Evolutionary conservation across 2,329 filamentous ascomycete species (phyloP).

Genomic region (Domatiomyces globalis): DNA sequence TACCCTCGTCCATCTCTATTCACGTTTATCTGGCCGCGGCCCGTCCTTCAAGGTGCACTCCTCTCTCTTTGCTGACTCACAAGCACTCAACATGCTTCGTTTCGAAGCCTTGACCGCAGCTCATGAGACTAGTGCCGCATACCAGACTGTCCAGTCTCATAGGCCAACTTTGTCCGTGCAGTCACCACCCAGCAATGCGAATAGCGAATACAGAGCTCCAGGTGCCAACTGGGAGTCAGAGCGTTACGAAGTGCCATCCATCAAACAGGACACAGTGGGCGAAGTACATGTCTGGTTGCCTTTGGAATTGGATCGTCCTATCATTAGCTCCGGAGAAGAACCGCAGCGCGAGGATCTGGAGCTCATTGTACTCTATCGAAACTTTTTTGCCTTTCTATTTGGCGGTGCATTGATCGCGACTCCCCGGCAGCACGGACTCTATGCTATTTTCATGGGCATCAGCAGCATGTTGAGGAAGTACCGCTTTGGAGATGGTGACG

Average conservation of each 20-base stretch:
- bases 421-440: conserved; percentile 39
- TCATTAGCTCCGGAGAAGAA: conserved; percentile 23
- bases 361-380: conserved; percentile 44
- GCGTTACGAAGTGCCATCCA: neutral
- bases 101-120: neutral
- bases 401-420: conserved; percentile 49
- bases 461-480: conserved; percentile 43
- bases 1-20: conserved; percentile 49
- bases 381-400: conserved; percentile 50
- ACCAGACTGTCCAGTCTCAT: neutral
- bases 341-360: conserved; percentile 39
- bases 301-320: conserved; percentile 40
- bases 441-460: conserved; percentile 48
- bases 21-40: conserved; percentile 40
- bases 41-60: conserved; percentile 50
- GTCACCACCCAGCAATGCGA: neutral
- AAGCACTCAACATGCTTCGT: conserved; percentile 3
- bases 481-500: conserved; percentile 47
- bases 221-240: neutral
- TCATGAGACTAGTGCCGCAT: neutral
- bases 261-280: neutral
- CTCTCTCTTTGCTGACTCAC: conserved; percentile 42
- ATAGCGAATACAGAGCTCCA: neutral
- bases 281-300: conserved; percentile 38
- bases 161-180: neutral